phyloP scores from a whole-genome alignment of 208 protist species.

The Acanthamoeba lenticulata region DNA sequence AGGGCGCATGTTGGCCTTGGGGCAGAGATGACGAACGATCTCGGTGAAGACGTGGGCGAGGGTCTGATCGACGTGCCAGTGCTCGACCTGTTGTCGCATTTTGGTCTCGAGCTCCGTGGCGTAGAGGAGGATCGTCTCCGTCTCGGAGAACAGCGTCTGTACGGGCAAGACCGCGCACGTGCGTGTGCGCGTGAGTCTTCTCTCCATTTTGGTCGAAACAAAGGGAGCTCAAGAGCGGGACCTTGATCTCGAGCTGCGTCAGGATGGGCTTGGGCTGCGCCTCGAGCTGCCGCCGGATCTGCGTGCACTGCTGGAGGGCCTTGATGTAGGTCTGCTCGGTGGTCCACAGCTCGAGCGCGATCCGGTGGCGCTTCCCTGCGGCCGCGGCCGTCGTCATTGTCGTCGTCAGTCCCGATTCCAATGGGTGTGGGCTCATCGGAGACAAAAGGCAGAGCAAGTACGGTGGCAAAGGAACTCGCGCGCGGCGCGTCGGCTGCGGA shows the following conservation, averaged over 20 bases:
- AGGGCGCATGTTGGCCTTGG: neutral
- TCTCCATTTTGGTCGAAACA: too few relatives aligned
- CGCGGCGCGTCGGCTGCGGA: neutral
- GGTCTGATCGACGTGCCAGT: constrained; percentile 24
- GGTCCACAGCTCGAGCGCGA: neutral
- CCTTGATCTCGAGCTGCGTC: neutral
- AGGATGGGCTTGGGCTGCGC: neutral
- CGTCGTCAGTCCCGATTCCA: neutral
- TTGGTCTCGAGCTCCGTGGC: neutral
- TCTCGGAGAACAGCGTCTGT: constrained; percentile 6
- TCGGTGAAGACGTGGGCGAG: constrained; percentile 21
- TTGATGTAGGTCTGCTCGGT: constrained; percentile 40
- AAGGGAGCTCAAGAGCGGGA: neutral
- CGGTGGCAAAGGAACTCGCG: neutral
- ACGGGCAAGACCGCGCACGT: neutral
- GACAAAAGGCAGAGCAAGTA: neutral
- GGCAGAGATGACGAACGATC: neutral
- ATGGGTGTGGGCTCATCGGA: neutral
- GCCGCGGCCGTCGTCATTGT: neutral
- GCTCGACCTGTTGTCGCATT: constrained; percentile 11
- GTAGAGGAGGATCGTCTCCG: neutral
- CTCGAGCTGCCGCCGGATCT: neutral
- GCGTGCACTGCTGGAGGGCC: neutral
- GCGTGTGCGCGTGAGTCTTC: too few relatives aligned
- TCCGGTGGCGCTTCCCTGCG: neutral